These are phyloP conservation scores for Fusarium devonianum DNA, from an alignment of 2,329 filamentous ascomycete species.

Conservation along the genomic window DNA sequence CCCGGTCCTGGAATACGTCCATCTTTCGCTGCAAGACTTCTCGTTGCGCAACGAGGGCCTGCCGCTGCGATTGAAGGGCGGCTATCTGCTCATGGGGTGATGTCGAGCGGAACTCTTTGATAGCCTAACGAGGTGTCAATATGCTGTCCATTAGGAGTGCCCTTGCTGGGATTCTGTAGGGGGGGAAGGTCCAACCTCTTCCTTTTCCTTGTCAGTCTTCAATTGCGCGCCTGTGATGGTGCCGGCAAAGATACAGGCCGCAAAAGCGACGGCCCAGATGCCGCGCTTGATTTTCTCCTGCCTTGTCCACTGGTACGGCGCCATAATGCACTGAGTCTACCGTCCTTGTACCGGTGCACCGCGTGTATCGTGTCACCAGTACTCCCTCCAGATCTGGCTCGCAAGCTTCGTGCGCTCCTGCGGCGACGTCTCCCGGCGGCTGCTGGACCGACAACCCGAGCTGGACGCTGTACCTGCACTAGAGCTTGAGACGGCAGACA, in stretches of 20 bases:
- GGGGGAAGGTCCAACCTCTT: conserved; percentile 45
- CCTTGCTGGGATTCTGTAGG: too few species aligned
- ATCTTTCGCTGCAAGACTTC: conserved; percentile 53
- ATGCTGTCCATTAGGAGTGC: too few species aligned
- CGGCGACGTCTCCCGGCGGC: conserved; percentile 24
- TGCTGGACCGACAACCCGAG: not conserved
- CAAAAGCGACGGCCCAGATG: conserved; percentile 54
- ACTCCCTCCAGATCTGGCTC: conserved; percentile 39
- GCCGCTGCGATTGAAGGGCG: conserved; percentile 53
- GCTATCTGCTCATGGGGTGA: conserved; percentile 54
- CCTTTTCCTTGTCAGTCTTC: conserved; percentile 57
- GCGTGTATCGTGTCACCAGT: conserved; percentile 33
- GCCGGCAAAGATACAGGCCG: conserved; percentile 56
- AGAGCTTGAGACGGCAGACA: conserved; percentile 1
- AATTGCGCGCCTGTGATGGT: conserved; percentile 58
- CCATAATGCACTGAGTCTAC: conserved; percentile 20
- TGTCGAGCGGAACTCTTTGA: conserved; percentile 49
- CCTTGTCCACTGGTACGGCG: conserved; percentile 38
- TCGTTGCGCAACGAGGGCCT: conserved; percentile 49
- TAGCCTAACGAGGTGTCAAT: conserved; percentile 38
- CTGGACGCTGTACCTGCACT: conserved; percentile 1
- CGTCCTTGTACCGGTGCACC: not conserved
- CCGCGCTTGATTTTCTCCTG: conserved; percentile 47
- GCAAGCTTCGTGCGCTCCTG: conserved; percentile 35
- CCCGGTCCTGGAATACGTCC: conserved; percentile 49